Base-by-base conservation (phyloP, 805 yeast species). In the Myxozyma mucilagina region DNA sequence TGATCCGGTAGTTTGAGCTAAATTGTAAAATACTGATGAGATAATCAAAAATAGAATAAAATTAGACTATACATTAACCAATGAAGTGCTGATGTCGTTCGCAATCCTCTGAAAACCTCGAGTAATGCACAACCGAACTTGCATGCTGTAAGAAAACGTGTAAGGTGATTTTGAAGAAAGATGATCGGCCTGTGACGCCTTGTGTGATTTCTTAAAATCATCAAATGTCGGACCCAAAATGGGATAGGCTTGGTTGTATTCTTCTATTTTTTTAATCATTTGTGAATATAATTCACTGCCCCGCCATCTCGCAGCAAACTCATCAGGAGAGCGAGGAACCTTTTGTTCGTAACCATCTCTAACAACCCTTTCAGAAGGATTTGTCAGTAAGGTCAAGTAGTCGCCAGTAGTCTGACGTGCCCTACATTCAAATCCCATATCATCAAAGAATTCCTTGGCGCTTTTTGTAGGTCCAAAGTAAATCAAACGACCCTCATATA, bases 21-120 rank as follows among this genome's bases (percentile, higher is more conserved):
- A 72, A 56, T 82, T 75, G 72, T 80, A 85, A 71, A 79, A 86
- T 65, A 87, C 75, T 0, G 91, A 86, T 35, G 90, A 89, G 11
- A 79, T 75, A 67, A 86, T 79, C 52, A 87, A 78, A 13, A 87
- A 78, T 72, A 85, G 86, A 36, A 80, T 69, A 14, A 81, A 68
- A 61, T 80, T 82, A 8, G 87, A 85, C 41, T 71, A 64, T 14
- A 80, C 68, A 57, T 77, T 78, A 14, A 82, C 77, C 44, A 78
- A 57, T 8, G 82, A 75, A 71, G 80, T 82, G 6, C 82, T 76
- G 60, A 76, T 78, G 70, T 87, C 87, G 68, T 88, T 87, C 65
- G 75, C 68, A 52, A 83, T 75, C 59, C 84, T 80, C 67, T 83
- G 83, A 67, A 78, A 65, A 8, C 69, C 65, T 18, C 68, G 66